These are phyloP conservation scores for Suaeda aralocaspica DNA, from an alignment of 148 eudicot species.

Conservation along the genomic window DNA sequence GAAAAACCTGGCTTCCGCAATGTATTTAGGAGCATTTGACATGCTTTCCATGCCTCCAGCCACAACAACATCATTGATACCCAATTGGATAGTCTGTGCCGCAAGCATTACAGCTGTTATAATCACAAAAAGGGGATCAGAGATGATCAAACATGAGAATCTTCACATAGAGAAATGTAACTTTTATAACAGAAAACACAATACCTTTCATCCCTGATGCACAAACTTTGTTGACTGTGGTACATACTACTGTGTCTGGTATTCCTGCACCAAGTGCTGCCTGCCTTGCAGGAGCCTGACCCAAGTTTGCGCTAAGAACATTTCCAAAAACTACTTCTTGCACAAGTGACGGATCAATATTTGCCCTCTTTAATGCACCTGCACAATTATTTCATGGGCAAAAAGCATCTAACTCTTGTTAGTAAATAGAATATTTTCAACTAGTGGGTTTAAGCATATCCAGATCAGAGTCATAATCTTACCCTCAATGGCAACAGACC, in stretches of 20 bases:
- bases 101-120: conserved; percentile 90
- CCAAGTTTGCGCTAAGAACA: conserved; percentile 92
- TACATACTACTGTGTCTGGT: conserved; percentile 73
- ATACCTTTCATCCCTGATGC: conserved; percentile 98
- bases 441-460: background rate
- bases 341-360: conserved; percentile 87
- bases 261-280: conserved; percentile 97
- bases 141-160: background rate
- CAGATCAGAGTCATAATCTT: conserved; percentile 22
- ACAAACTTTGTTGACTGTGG: conserved; percentile 96
- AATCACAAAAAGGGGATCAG: conserved; percentile 9
- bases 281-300: conserved; percentile 98
- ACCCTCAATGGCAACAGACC: conserved; percentile 80
- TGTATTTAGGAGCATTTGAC: conserved; percentile 91
- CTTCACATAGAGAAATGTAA: background rate
- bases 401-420: no score
- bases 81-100: conserved; percentile 92
- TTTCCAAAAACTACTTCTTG: conserved; percentile 93
- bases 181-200: background rate
- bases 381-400: conserved; percentile 16
- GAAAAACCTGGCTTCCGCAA: conserved; percentile 81
- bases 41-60: conserved; percentile 99
- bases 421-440: background rate
- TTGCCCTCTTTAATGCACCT: conserved; percentile 93
- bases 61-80: conserved; percentile 88